Evolutionary conservation across 768 basidiomycete genomes (phyloP).

Genomic region (Neoboletus subvelutipes): DNA sequence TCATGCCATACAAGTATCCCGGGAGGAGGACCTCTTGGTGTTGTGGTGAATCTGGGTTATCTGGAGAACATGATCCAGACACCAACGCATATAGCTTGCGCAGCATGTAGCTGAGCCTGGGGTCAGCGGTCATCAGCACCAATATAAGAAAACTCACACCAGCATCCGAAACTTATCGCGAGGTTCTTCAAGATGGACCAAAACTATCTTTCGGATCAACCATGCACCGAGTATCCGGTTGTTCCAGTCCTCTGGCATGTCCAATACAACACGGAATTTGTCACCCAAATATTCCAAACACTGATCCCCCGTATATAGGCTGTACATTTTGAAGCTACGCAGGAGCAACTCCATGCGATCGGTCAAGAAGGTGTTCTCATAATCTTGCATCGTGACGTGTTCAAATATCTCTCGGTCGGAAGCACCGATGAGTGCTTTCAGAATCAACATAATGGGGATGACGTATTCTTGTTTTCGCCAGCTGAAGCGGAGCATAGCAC

Average conservation of each 20-base stretch:
- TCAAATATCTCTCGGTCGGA: conserved; percentile 97
- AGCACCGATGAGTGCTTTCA: conserved; percentile 89
- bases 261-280: conserved; percentile 92
- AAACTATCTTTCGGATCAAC: conserved; percentile 79
- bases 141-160: conserved; percentile 48
- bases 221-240: conserved; percentile 78
- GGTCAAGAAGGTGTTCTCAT: conserved; percentile 94
- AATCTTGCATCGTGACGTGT: conserved; percentile 94
- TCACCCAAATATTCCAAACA: conserved; percentile 95
- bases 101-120: conserved; percentile 82
- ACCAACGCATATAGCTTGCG: conserved; percentile 92
- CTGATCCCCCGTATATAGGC: conserved; percentile 81
- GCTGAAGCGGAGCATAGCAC: conserved; percentile 93
- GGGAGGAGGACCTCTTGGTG: conserved; percentile 97
- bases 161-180: conserved; percentile 95
- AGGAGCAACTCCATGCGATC: conserved; percentile 94
- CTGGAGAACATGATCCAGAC: conserved; percentile 84
- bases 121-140: conserved; percentile 5
- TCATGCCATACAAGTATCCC: conserved; percentile 91
- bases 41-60: conserved; percentile 98
- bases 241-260: conserved; percentile 90
- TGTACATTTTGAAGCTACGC: conserved; percentile 93
- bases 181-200: conserved; percentile 85
- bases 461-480: conserved; percentile 99
- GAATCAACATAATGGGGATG: conserved; percentile 93